phyloP scores from a whole-genome alignment of 257 asterid genomes.

The Solanum okadae region DNA sequence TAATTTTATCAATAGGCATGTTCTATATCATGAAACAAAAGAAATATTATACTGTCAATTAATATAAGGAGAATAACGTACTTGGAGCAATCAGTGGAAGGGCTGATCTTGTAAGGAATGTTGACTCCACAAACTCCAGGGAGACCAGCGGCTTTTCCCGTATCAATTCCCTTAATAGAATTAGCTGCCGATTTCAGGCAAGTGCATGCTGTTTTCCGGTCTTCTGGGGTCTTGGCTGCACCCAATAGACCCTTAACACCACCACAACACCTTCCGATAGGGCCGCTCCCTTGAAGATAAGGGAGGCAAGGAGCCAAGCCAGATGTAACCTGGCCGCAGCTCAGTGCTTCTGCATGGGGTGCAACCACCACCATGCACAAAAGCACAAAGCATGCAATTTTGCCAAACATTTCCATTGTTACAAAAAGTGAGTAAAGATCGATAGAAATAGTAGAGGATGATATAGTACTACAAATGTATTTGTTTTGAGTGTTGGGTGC shows the following conservation, averaged over 20 bases:
- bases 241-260: neutral
- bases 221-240: neutral
- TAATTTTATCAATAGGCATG: no score
- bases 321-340: neutral
- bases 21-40: no score
- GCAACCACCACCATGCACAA: constrained; percentile 7
- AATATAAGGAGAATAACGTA: neutral
- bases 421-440: neutral
- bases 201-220: constrained; percentile 12
- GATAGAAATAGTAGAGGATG: neutral
- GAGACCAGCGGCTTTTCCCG: neutral
- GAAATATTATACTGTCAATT: no score
- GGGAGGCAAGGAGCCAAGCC: neutral
- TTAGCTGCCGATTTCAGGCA: neutral
- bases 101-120: constrained; percentile 13
- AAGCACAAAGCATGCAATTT: neutral
- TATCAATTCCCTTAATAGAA: neutral
- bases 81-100: constrained; percentile 13
- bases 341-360: constrained; percentile 1
- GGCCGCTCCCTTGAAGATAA: neutral
- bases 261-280: neutral
- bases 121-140: constrained; percentile 3
- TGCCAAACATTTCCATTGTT: neutral
- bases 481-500: neutral
- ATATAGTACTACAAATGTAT: neutral